Evolutionary conservation across 805 yeast species (phyloP), one percentile per base, ranked within the genome.

Genomic region (Candida tallmaniae): DNA sequence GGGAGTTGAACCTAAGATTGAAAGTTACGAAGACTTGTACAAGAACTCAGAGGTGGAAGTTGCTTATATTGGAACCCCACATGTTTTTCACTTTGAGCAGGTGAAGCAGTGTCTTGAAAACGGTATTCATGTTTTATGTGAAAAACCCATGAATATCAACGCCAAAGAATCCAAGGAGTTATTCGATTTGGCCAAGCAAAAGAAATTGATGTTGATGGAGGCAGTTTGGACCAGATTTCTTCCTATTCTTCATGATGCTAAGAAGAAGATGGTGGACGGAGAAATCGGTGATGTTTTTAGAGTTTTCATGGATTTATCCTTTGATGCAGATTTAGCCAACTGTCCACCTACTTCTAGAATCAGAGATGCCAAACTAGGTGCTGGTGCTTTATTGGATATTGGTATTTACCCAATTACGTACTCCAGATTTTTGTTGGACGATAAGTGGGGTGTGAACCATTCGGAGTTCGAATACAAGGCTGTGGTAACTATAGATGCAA

Each of bases 161-260:
- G 54, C 52, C 3, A 51, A 51, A 14, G 77, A 76, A 36, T 62
- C 74, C 5, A 43, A 54, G 19, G 68, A 61, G 26, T 46, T 76
- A 8, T 51, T 64, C 31, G 57, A 48, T 1, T 57, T 65, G 29
- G 82, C 82, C 3, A 56, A 58, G 44, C 40, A 50, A 35, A 64
- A 67, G 48, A 57, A 60, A 2, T 47, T 64, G 31, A 74, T 70
- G 40, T 54, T 77, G 23, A 70, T 77, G 79, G 83, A 77, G 50
- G 83, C 74, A 4, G 67, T 73, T 34, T 74, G 80, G 80, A 67
- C 78, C 4, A 59, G 76, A 31, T 73, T 68, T 42, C 69, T 73
- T 57, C 82, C 82, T 2, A 39, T 71, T 4, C 48, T 67, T 14
- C 20, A 38, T 2, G 42, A 47, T 13, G 50, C 70, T 30, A 48